A percentile compares a stretch with the other conserved stretches of the same genome.
phyloP scores from a whole-genome alignment of 495 filamentous ascomycete genomes.

The Penicillium odoratum region DNA sequence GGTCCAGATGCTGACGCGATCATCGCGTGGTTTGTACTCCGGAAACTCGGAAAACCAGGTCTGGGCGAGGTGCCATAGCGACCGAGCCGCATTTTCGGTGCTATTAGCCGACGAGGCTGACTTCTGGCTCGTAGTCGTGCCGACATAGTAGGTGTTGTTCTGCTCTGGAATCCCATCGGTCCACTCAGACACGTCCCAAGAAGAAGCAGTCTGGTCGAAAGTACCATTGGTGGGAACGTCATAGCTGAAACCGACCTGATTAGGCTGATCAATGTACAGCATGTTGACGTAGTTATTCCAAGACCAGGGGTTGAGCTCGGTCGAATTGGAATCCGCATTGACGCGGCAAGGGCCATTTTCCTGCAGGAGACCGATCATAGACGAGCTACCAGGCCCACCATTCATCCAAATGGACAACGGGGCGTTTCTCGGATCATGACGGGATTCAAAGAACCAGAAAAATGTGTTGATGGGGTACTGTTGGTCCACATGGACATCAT shows the following conservation, averaged over 20 bases:
- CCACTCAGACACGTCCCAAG: constrained; percentile 35
- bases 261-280: constrained; percentile 66
- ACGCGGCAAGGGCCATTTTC: constrained; percentile 65
- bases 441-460: constrained; percentile 50
- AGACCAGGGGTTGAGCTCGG: constrained; percentile 53
- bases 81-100: constrained; percentile 52
- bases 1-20: constrained; percentile 54
- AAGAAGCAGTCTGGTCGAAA: constrained; percentile 36
- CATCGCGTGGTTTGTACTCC: constrained; percentile 54
- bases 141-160: constrained; percentile 61
- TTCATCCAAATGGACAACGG: constrained; percentile 57
- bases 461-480: constrained; percentile 45
- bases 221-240: constrained; percentile 46
- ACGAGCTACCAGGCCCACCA: constrained; percentile 57
- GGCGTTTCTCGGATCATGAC: constrained; percentile 47
- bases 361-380: constrained; percentile 62
- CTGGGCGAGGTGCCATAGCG: constrained; percentile 61
- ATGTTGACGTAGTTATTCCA: constrained; percentile 66
- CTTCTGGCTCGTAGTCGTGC: constrained; percentile 56
- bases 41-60: constrained; percentile 58
- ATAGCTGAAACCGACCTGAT: constrained; percentile 63
- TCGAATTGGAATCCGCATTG: constrained; percentile 52
- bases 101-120: constrained; percentile 47
- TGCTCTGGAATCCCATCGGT: constrained; percentile 48
- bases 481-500: constrained; percentile 35